Percentiles rank a stretch among this genome's conserved stretches.
Evolutionary conservation across 768 basidiomycete genomes (phyloP).

Genomic region (Boletus fagicola): DNA sequence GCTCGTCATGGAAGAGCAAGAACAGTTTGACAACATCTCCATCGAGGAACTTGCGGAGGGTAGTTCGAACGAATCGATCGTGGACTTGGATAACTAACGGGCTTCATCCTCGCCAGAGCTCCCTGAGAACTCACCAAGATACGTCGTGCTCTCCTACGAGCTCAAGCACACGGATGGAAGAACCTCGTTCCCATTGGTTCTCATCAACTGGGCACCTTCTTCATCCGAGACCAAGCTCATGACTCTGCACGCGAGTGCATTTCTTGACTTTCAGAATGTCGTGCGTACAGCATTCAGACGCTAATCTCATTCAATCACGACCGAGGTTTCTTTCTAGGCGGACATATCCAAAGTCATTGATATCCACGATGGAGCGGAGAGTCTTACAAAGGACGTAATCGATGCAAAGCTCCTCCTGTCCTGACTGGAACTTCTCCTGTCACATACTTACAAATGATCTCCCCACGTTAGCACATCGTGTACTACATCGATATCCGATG

Average conservation of each 20-base stretch:
- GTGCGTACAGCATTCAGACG: conserved; percentile 41
- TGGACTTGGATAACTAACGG: background rate
- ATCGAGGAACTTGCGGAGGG: conserved; percentile 90
- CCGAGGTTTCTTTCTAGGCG: conserved; percentile 43
- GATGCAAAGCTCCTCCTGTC: conserved; percentile 52
- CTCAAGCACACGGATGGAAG: conserved; percentile 78
- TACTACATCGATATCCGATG: background rate
- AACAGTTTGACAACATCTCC: conserved; percentile 70
- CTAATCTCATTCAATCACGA: background rate
- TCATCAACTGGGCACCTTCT: conserved; percentile 86
- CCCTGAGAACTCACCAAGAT: conserved; percentile 84
- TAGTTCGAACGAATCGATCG: conserved; percentile 28
- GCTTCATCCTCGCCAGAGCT: conserved; percentile 52
- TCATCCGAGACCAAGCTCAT: conserved; percentile 72
- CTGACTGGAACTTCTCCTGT: conserved; percentile 4
- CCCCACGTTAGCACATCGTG: no score
- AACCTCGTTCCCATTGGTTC: conserved; percentile 78
- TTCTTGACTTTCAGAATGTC: conserved; percentile 74
- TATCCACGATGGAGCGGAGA: conserved; percentile 76
- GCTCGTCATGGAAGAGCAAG: conserved; percentile 80
- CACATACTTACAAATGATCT: background rate
- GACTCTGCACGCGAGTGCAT: conserved; percentile 81
- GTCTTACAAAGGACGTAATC: conserved; percentile 69
- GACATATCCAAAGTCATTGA: conserved; percentile 81
- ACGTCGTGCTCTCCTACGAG: conserved; percentile 81